A percentile compares a stretch with the other conserved stretches of the same genome.
Conservation (phyloP, 2,329 filamentous ascomycete genomes). For the Aspergillus fijiensis region DNA sequence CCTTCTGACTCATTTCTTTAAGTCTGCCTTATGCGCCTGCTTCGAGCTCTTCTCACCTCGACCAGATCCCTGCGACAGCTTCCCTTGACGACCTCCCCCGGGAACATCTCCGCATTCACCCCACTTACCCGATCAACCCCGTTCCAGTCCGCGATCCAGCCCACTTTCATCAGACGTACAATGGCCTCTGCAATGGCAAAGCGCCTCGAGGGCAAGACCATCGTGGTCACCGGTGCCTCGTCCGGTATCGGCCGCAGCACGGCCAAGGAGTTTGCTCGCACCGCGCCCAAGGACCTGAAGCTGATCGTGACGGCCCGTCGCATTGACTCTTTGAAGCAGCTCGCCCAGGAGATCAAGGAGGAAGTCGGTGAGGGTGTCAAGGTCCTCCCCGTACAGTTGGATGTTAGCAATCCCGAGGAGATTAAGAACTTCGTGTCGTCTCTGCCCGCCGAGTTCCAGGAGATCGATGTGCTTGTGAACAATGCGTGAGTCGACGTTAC, state of each 20-base stretch:
- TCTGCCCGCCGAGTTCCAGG: conserved; percentile 77
- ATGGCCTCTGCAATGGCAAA: conserved; percentile 71
- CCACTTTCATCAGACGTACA: conserved; percentile 39
- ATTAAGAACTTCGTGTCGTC: conserved; percentile 69
- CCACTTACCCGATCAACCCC: conserved; percentile 15
- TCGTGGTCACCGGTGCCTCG: conserved; percentile 87
- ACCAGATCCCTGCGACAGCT: conserved; percentile 25
- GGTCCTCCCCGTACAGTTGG: conserved; percentile 78
- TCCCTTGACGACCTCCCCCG: conserved; percentile 10
- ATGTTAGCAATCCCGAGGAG: conserved; percentile 78
- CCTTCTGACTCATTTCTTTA: background rate
- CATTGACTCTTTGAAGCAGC: conserved; percentile 70
- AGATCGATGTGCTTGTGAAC: conserved; percentile 88
- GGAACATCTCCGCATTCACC: conserved; percentile 20
- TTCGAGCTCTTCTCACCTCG: conserved; percentile 24
- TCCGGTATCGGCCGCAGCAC: conserved; percentile 77
- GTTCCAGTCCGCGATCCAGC: conserved; percentile 22
- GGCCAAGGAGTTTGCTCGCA: conserved; percentile 90
- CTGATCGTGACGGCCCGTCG: conserved; percentile 87
- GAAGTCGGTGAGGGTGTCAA: conserved; percentile 79
- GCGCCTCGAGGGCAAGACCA: conserved; percentile 88
- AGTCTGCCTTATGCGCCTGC: conserved; percentile 29
- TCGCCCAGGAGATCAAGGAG: conserved; percentile 72
- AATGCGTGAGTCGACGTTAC: conserved; percentile 72
- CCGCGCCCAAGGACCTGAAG: conserved; percentile 73